Percentiles rank a stretch among this genome's conserved stretches.
phyloP scores from a whole-genome alignment of 2,329 filamentous ascomycete species.

The Neodidymelliopsis sp. region DNA sequence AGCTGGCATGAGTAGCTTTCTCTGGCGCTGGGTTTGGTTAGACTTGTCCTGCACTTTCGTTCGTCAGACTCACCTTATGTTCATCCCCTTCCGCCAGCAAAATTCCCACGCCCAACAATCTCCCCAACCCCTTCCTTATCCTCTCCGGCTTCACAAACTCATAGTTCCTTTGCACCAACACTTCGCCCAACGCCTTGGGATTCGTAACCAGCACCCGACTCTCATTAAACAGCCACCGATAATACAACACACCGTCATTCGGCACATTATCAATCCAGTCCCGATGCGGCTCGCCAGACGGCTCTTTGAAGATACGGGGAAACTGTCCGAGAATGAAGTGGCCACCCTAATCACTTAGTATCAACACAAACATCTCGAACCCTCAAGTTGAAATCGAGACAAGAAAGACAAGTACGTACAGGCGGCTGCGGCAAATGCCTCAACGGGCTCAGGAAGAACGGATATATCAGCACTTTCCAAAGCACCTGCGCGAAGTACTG shows the following conservation, averaged over 20 bases:
- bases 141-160: constrained; percentile 59
- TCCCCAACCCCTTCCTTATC: constrained; percentile 62
- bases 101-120: constrained; percentile 73
- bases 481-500: constrained; percentile 45
- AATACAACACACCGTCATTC: constrained; percentile 64
- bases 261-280: constrained; percentile 62
- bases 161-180: constrained; percentile 60
- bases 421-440: constrained; percentile 63
- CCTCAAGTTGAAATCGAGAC: too few species aligned
- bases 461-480: constrained; percentile 63
- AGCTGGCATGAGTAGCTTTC: constrained; percentile 58
- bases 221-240: constrained; percentile 57
- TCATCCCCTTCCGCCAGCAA: constrained; percentile 89
- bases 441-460: constrained; percentile 64
- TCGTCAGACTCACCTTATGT: constrained; percentile 67
- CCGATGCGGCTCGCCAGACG: constrained; percentile 54
- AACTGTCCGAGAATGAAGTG: constrained; percentile 54
- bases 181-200: constrained; percentile 58
- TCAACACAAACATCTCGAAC: background rate
- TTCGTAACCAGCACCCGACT: constrained; percentile 56
- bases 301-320: constrained; percentile 50
- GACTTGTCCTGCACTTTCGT: constrained; percentile 3
- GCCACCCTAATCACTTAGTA: constrained; percentile 1
- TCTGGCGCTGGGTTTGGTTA: constrained; percentile 48
- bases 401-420: constrained; percentile 45